A percentile compares a stretch with the other conserved stretches of the same genome.
phyloP scores from a whole-genome alignment of 2,329 filamentous ascomycete genomes.

The Penicillium sp. region DNA sequence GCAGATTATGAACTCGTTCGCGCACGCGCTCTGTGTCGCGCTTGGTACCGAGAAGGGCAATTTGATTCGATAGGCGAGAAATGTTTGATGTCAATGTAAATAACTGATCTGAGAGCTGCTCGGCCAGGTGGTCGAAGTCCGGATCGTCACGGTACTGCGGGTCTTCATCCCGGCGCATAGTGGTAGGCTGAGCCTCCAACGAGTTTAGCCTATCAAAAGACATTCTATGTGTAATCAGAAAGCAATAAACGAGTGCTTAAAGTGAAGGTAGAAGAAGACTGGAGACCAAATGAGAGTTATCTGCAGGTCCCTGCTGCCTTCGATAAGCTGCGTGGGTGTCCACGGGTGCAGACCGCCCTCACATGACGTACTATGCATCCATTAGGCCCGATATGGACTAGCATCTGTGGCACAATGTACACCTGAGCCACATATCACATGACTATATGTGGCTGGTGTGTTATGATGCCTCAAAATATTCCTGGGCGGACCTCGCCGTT shows the following conservation, averaged over 20 bases:
- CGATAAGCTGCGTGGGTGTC: slow-evolving; percentile 11
- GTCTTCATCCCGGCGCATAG: slow-evolving; percentile 65
- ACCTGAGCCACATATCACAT: slow-evolving; percentile 21
- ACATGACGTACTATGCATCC: slow-evolving; percentile 25
- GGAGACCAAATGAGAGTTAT: slow-evolving; percentile 14
- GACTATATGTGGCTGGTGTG: slow-evolving; percentile 27
- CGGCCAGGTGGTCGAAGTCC: slow-evolving; percentile 80
- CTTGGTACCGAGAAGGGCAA: slow-evolving; percentile 81
- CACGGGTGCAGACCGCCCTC: slow-evolving; percentile 23
- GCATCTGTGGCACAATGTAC: background rate
- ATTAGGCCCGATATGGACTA: slow-evolving; percentile 15
- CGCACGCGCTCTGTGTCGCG: slow-evolving; percentile 87
- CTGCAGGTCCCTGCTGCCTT: slow-evolving; percentile 21
- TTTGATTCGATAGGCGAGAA: slow-evolving; percentile 76
- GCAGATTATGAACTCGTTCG: slow-evolving; percentile 81
- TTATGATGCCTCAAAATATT: slow-evolving; percentile 36
- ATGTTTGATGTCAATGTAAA: slow-evolving; percentile 89
- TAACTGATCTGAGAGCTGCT: slow-evolving; percentile 79
- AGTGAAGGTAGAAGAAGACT: slow-evolving; percentile 4
- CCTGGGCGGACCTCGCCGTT: slow-evolving; percentile 11
- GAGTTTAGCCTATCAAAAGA: slow-evolving; percentile 85
- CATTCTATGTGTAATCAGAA: slow-evolving; percentile 53
- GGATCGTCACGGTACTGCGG: slow-evolving; percentile 84
- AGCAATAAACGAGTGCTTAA: slow-evolving; percentile 2
- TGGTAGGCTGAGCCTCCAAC: slow-evolving; percentile 75